Conservation (phyloP, 208 protist genomes). For the Leishmania amazonensis region DNA sequence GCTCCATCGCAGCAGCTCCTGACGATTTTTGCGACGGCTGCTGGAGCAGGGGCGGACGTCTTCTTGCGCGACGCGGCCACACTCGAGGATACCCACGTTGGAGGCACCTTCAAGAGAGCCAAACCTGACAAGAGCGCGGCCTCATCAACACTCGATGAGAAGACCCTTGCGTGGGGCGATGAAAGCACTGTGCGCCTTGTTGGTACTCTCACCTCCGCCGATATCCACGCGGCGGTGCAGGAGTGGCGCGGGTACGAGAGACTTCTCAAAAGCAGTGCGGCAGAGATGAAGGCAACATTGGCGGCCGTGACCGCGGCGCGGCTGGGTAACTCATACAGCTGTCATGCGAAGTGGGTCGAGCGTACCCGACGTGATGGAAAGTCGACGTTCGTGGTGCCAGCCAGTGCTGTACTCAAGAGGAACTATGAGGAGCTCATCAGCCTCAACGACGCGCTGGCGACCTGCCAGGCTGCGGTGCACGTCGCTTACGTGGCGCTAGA, state of each 20-base stretch:
- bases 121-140: not conserved
- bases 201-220: slow-evolving; percentile 15
- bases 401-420: slow-evolving; percentile 24
- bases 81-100: slow-evolving; percentile 5
- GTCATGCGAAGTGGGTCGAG: slow-evolving; percentile 65
- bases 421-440: slow-evolving; percentile 53
- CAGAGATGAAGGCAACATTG: slow-evolving; percentile 32
- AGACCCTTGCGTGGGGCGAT: not conserved
- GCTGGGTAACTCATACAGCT: slow-evolving; percentile 33
- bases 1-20: slow-evolving; percentile 20
- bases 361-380: slow-evolving; percentile 19
- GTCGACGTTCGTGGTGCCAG: slow-evolving; percentile 24
- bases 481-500: slow-evolving; percentile 43
- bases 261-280: slow-evolving; percentile 27
- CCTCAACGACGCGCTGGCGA: slow-evolving; percentile 70
- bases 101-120: not conserved
- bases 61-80: slow-evolving; percentile 9
- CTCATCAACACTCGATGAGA: not conserved
- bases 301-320: slow-evolving; percentile 32
- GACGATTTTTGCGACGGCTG: slow-evolving; percentile 19
- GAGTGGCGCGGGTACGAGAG: slow-evolving; percentile 32
- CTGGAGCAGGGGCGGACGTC: slow-evolving; percentile 6
- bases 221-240: slow-evolving; percentile 12
- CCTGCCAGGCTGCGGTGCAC: slow-evolving; percentile 53
- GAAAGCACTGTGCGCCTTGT: not conserved